Base-by-base conservation (phyloP, 2,329 filamentous ascomycete genomes). In the Talaromyces sp. region DNA sequence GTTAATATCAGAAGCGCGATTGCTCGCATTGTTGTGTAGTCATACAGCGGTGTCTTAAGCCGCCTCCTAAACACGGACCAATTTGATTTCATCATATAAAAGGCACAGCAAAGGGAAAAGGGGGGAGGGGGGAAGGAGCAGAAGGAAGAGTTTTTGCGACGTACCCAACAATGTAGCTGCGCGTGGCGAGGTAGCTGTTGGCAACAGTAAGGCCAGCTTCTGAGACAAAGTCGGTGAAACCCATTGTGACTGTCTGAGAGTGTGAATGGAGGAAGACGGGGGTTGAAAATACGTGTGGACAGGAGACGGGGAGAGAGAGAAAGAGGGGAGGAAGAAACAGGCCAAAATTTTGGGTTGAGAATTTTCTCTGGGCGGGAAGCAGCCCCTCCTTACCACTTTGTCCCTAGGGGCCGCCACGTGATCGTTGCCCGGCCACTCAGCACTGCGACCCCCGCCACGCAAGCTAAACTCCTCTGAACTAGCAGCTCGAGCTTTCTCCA, bases 11-110 rank as follows among this genome's bases (percentile, higher is more conserved):
- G 90, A 91, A 84, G 77, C 90, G 88, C 89, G 88, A 85, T 82
- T 82, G 72, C 84, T 82, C 84, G 85, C 88, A 87, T 88, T 36
- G 85, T 84, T 82, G 78, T 80, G 82, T 91, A 90, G 84, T 91
- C 91, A 89, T 85, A 76, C 81, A 80, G 86, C 88, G 89, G 90
- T 82, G 89, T 93, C 90, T 93, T 93, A 90, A 92, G 85, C 86
- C 89, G 88, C 87, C 88, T 93, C 89, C 85, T 91, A 87, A 93
- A 95, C 90, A 93, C 90, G 90, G 91, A 93, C 91, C 89, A 93
- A 93, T 88, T 83, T 83, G 63, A 84, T 89, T 84, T 93, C 90
- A 92, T 93, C 90, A 89, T 84, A 70, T 70, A 75, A 77, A 65
- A 66, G 4, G 65, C 63, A 51, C 62, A 63, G 63, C 60, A 60